Percentiles rank a stretch among this genome's conserved stretches.
phyloP scores from a whole-genome alignment of 1,284 basidiomycete genomes.

The Fomitopsis palustris region DNA sequence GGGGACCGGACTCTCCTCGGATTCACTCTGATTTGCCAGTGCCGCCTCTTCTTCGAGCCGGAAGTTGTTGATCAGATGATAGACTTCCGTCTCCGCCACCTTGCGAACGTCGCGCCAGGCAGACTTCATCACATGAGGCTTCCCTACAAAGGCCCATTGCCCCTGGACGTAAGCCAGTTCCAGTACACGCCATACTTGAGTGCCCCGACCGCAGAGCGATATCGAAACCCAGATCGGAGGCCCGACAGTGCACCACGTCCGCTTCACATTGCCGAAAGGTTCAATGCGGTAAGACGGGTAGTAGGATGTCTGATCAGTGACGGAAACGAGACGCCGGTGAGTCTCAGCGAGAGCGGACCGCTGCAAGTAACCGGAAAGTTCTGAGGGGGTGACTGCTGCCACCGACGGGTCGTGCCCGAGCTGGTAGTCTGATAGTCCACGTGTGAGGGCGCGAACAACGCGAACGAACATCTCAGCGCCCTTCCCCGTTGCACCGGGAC shows the following conservation, averaged over 20 bases:
- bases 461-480: slow-evolving; percentile 1
- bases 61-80: background rate
- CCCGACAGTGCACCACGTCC: slow-evolving; percentile 3
- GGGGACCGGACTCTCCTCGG: background rate
- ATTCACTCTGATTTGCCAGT: no score
- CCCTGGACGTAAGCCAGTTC: background rate
- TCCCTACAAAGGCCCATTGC: background rate
- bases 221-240: slow-evolving; percentile 15
- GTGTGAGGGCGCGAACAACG: no score
- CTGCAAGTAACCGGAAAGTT: background rate
- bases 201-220: slow-evolving; percentile 18
- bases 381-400: background rate
- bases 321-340: no score
- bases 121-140: slow-evolving; percentile 13
- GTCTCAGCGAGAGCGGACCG: no score
- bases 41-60: no score
- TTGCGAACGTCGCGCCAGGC: slow-evolving; percentile 13
- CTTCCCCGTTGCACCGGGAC: background rate
- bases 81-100: slow-evolving; percentile 10
- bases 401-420: slow-evolving; percentile 13
- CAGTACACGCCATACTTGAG: slow-evolving; percentile 10
- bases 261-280: background rate
- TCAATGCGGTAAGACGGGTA: background rate
- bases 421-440: background rate
- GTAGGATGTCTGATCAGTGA: background rate